Conservation (phyloP, 768 basidiomycete species). For the Tricholoma saponaceum region DNA sequence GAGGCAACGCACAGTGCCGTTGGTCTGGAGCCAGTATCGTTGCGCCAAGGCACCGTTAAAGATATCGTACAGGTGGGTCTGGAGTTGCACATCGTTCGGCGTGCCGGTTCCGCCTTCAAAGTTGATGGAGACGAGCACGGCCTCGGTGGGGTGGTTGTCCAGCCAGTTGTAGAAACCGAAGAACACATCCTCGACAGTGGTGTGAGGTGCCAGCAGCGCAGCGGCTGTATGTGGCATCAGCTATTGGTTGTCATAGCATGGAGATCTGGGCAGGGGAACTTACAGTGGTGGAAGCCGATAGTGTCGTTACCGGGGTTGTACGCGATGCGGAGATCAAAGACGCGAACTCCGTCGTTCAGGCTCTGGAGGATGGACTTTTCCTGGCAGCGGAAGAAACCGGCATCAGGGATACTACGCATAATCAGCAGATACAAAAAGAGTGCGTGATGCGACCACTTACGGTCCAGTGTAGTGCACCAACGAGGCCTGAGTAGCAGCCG, state of each 20-base stretch:
- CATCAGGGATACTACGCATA: constrained; percentile 26
- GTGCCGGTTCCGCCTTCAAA: constrained; percentile 44
- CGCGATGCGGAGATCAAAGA: constrained; percentile 44
- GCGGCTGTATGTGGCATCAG: constrained; percentile 19
- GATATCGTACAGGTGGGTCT: constrained; percentile 37
- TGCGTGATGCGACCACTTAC: constrained; percentile 21
- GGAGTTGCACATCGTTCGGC: constrained; percentile 36
- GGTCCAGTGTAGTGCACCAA: constrained; percentile 40
- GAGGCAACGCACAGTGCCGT: constrained; percentile 30
- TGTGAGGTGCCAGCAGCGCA: constrained; percentile 41
- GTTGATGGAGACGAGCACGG: constrained; percentile 47
- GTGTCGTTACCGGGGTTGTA: constrained; percentile 50
- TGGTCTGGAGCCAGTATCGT: constrained; percentile 44
- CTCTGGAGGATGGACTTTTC: constrained; percentile 42
- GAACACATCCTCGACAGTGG: constrained; percentile 45
- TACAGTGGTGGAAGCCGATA: constrained; percentile 47
- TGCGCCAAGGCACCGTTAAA: constrained; percentile 33
- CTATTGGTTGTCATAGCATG: neutral
- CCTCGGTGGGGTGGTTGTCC: constrained; percentile 46
- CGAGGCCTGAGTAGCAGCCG: constrained; percentile 36
- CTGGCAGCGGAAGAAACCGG: constrained; percentile 37
- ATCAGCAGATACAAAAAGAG: neutral
- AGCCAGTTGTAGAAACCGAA: constrained; percentile 51
- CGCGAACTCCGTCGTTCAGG: constrained; percentile 45
- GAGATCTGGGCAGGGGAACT: neutral